Conservation (phyloP, 345 rosid genomes). For the Gossypium ekmanianum region DNA sequence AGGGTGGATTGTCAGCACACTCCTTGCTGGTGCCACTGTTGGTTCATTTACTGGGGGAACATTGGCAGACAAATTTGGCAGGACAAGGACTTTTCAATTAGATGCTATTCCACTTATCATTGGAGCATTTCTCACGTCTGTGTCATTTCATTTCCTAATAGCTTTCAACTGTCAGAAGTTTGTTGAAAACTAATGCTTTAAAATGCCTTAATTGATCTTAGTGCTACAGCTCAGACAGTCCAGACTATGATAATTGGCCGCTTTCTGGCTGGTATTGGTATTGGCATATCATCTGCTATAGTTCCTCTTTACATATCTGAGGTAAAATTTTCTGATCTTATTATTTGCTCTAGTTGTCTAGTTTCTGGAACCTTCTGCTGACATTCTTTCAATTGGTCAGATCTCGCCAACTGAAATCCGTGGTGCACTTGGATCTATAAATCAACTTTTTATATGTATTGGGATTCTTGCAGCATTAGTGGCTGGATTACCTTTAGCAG, state of each 20-base stretch:
- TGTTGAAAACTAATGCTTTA: conserved; percentile 21
- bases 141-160: conserved; percentile 9
- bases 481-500: conserved; percentile 94
- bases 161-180: not conserved
- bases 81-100: conserved; percentile 85
- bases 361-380: conserved; percentile 15
- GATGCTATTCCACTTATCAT: conserved; percentile 89
- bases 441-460: conserved; percentile 91
- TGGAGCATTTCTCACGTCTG: conserved; percentile 84
- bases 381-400: conserved; percentile 36
- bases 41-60: conserved; percentile 98
- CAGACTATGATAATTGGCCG: conserved; percentile 96
- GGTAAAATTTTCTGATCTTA: conserved; percentile 39
- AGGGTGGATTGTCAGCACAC: conserved; percentile 97
- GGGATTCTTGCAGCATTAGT: conserved; percentile 95
- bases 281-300: conserved; percentile 91
- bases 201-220: conserved; percentile 23
- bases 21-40: conserved; percentile 94
- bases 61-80: conserved; percentile 91
- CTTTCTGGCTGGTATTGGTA: conserved; percentile 92
- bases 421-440: conserved; percentile 92
- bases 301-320: conserved; percentile 98
- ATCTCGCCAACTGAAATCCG: conserved; percentile 98
- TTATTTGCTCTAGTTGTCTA: not conserved
- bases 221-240: conserved; percentile 86